Percentiles rank a stretch among this genome's conserved stretches.
Conservation (phyloP, 2,329 filamentous ascomycete species). For the Chrysosporium keratinophilum region DNA sequence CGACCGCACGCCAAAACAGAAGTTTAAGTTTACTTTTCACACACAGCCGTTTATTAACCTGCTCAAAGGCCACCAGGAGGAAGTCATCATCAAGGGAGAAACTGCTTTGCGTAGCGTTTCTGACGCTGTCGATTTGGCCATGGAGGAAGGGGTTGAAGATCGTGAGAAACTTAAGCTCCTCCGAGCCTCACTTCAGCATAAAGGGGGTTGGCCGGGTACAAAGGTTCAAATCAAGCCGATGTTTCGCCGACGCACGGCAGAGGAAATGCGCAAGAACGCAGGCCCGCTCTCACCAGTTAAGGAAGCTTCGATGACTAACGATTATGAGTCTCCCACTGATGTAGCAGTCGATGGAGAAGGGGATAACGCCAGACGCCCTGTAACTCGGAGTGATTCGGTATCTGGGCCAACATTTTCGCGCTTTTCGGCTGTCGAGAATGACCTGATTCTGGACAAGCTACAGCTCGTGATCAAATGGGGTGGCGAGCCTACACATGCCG, state of each 20-base stretch:
- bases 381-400: slow-evolving; percentile 68
- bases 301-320: slow-evolving; percentile 36
- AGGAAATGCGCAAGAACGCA: slow-evolving; percentile 39
- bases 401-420: slow-evolving; percentile 86
- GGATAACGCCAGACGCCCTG: slow-evolving; percentile 33
- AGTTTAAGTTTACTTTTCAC: slow-evolving; percentile 99
- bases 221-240: slow-evolving; percentile 99
- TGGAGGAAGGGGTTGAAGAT: slow-evolving; percentile 73
- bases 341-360: slow-evolving; percentile 19
- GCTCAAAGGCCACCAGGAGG: slow-evolving; percentile 88
- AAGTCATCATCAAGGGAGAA: slow-evolving; percentile 87
- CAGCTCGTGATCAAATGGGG: slow-evolving; percentile 99
- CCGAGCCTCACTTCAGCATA: slow-evolving; percentile 79
- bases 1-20: slow-evolving; percentile 95
- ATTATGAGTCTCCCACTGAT: slow-evolving; percentile 42
- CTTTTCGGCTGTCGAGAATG: slow-evolving; percentile 86
- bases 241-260: slow-evolving; percentile 79
- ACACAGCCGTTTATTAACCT: slow-evolving; percentile 92
- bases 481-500: slow-evolving; percentile 93
- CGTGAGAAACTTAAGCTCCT: slow-evolving; percentile 73
- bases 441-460: slow-evolving; percentile 85
- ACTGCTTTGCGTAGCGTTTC: slow-evolving; percentile 80
- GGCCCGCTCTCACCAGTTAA: slow-evolving; percentile 14
- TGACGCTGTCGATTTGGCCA: slow-evolving; percentile 71
- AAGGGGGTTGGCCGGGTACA: slow-evolving; percentile 86